Percentiles rank a stretch among this genome's conserved stretches.
phyloP scores from a whole-genome alignment of 2,329 filamentous ascomycete genomes.

The Peltaster fructicola region DNA sequence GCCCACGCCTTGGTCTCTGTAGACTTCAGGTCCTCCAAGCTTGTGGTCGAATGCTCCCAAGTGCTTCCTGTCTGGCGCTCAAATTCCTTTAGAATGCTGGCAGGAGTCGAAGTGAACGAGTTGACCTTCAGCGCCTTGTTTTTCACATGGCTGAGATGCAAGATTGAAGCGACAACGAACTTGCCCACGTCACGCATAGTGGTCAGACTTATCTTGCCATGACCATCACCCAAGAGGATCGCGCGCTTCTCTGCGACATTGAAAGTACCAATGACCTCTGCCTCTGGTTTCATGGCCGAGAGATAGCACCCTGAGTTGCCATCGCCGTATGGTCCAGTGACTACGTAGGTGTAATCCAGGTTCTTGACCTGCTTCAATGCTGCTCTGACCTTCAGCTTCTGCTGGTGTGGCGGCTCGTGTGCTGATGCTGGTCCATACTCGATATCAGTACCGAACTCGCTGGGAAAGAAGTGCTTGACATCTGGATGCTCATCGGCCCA shows the following conservation, averaged over 20 bases:
- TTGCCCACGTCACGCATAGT: slow-evolving; percentile 56
- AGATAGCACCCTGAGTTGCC: slow-evolving; percentile 32
- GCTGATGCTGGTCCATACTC: slow-evolving; percentile 36
- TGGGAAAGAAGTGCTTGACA: slow-evolving; percentile 48
- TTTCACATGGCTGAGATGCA: slow-evolving; percentile 34
- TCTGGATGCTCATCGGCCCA: slow-evolving; percentile 36
- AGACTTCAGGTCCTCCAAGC: slow-evolving; percentile 35
- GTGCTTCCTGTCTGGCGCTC: slow-evolving; percentile 42
- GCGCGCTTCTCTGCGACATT: slow-evolving; percentile 40
- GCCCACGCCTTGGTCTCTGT: slow-evolving; percentile 44
- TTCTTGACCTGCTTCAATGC: slow-evolving; percentile 36
- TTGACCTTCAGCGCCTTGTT: slow-evolving; percentile 48
- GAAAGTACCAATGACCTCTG: slow-evolving; percentile 36
- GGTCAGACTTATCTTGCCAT: slow-evolving; percentile 47
- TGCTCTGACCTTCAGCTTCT: slow-evolving; percentile 50
- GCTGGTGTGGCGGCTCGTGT: slow-evolving; percentile 48
- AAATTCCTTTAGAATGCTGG: slow-evolving; percentile 46
- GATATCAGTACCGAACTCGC: slow-evolving; percentile 49
- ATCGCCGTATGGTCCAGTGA: slow-evolving; percentile 53
- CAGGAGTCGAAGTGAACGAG: slow-evolving; percentile 50
- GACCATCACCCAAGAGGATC: slow-evolving; percentile 42
- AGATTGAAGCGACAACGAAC: slow-evolving; percentile 44
- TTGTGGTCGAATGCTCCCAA: slow-evolving; percentile 38
- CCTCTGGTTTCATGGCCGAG: slow-evolving; percentile 20
- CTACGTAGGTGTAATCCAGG: slow-evolving; percentile 47